These are phyloP conservation scores for Pelargonium citronellum DNA, from an alignment of 441 rosid genomes.

Conservation along the genomic window DNA sequence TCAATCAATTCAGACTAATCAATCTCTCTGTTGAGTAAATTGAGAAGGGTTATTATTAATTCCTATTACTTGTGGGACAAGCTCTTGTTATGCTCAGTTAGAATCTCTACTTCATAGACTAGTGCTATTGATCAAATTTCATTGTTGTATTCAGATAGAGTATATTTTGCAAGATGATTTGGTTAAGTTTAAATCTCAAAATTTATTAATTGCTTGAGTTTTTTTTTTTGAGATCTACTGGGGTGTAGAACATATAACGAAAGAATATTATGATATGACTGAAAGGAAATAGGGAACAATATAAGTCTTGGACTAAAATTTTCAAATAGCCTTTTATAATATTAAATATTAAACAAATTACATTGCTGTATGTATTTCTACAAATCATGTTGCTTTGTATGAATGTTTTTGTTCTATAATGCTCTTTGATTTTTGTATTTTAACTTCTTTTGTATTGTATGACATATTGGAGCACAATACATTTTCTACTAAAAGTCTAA, in stretches of 20 bases:
- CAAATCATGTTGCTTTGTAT: background rate
- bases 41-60: background rate
- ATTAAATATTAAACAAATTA: background rate
- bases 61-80: background rate
- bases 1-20: background rate
- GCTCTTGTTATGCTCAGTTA: background rate
- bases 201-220: background rate
- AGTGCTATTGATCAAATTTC: background rate
- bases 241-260: background rate
- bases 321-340: background rate
- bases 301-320: background rate
- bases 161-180: constrained; percentile 4
- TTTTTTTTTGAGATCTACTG: background rate
- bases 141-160: background rate
- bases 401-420: constrained; percentile 1
- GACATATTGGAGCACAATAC: background rate
- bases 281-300: background rate
- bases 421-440: background rate
- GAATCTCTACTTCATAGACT: background rate
- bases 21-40: background rate
- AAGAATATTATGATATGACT: background rate
- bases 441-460: background rate
- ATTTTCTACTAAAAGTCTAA: background rate
- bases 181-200: background rate
- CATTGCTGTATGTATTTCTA: no score